A percentile compares a stretch with the other conserved stretches of the same genome.
phyloP scores from a whole-genome alignment of 495 filamentous ascomycete genomes.

The Cercophora samala region DNA sequence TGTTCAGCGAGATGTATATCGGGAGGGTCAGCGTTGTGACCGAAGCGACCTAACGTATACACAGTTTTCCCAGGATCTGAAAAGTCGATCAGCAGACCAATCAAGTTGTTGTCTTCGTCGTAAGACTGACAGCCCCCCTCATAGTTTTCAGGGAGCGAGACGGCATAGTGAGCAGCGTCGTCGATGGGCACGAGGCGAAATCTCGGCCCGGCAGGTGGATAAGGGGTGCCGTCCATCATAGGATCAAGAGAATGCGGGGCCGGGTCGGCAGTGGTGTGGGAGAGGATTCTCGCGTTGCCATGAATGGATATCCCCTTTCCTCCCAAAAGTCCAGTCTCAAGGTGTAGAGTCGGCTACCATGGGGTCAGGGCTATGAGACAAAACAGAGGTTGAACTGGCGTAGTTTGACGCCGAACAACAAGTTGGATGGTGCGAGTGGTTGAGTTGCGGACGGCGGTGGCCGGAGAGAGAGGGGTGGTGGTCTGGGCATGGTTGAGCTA shows the following conservation, averaged over 20 bases:
- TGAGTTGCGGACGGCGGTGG: not conserved
- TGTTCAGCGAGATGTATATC: constrained; percentile 32
- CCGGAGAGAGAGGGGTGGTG: not conserved
- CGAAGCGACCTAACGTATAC: constrained; percentile 23
- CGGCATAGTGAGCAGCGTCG: constrained; percentile 16
- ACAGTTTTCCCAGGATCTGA: constrained; percentile 13
- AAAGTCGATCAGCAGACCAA: constrained; percentile 30
- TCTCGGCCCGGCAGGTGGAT: constrained; percentile 2
- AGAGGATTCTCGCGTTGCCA: not conserved
- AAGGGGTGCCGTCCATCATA: not conserved
- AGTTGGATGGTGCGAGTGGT: not conserved
- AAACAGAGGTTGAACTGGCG: not conserved
- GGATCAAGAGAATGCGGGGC: not conserved
- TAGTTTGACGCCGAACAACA: not conserved
- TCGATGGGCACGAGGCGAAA: constrained; percentile 29
- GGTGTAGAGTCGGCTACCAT: not conserved
- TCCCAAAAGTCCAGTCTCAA: not conserved
- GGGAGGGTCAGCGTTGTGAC: constrained; percentile 4
- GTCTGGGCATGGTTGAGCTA: not conserved
- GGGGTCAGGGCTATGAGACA: not conserved
- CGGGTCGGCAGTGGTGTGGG: not conserved
- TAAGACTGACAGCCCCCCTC: constrained; percentile 12
- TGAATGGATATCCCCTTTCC: not conserved
- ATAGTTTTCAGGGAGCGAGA: constrained; percentile 20
- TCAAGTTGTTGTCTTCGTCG: constrained; percentile 15